Evolutionary conservation across 768 basidiomycete genomes (phyloP).

Genomic region (Leccinum subgranulosum): DNA sequence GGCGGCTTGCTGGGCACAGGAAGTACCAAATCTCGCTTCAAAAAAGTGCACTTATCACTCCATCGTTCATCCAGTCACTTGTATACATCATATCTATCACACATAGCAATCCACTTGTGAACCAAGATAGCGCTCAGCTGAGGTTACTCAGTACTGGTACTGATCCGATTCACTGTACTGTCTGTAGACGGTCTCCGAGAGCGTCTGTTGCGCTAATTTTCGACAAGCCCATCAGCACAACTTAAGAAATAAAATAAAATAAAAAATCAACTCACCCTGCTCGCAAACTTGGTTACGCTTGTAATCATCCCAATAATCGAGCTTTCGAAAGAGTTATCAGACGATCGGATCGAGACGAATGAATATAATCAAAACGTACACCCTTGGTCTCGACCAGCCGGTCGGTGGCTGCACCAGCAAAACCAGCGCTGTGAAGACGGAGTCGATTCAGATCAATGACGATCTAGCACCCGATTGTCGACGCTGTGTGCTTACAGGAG

Average conservation of each 20-base stretch:
- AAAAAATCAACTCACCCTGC: background rate
- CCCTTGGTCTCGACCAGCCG: slow-evolving; percentile 20
- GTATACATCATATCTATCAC: background rate
- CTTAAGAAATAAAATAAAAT: no score
- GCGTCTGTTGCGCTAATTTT: background rate
- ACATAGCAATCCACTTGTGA: background rate
- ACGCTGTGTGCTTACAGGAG: slow-evolving; percentile 10
- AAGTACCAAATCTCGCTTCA: background rate
- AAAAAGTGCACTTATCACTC: background rate
- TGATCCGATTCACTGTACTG: background rate
- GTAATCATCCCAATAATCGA: background rate
- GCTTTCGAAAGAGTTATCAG: background rate
- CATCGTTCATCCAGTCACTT: no score
- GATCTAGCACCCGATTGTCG: background rate
- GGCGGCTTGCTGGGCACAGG: background rate
- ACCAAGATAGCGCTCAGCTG: background rate
- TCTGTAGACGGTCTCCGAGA: background rate
- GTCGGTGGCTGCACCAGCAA: slow-evolving; percentile 1
- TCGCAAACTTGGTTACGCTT: background rate
- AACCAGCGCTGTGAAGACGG: slow-evolving; percentile 8
- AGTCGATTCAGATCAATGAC: background rate
- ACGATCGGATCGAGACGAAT: background rate
- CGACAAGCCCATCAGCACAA: background rate
- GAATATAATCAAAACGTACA: slow-evolving; percentile 1
- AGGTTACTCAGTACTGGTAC: background rate